Conservation (phyloP, 225 moss, liverwort and hornwort species). For the Pleurozium schreberi region DNA sequence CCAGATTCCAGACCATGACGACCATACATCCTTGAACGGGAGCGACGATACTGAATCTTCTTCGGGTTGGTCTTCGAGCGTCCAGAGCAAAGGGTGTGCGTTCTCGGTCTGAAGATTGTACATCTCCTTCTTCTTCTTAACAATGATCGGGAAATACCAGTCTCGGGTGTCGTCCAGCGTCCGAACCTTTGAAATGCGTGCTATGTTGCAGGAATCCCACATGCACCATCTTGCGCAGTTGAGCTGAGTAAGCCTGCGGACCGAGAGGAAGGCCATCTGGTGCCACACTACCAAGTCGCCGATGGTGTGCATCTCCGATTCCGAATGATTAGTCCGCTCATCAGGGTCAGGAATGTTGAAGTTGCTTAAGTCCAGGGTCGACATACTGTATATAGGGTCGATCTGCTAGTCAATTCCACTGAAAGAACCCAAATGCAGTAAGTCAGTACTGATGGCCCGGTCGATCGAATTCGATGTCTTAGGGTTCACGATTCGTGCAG, state of each 20-base stretch:
- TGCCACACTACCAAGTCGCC: neutral
- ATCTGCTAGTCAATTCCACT: neutral
- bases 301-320: neutral
- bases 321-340: neutral
- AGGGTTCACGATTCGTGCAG: neutral
- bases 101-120: no score
- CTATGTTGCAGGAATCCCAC: neutral
- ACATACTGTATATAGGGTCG: neutral
- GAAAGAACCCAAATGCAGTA: no score
- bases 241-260: neutral
- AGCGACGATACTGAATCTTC: no score
- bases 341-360: neutral
- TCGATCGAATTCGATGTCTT: neutral
- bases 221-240: neutral
- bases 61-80: no score
- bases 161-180: neutral
- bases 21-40: neutral
- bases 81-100: rapidly evolving
- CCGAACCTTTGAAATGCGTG: neutral
- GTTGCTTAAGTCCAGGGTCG: no score
- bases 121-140: neutral
- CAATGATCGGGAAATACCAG: neutral
- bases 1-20: neutral
- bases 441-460: no score
- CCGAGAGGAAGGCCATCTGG: neutral